Evolutionary conservation across 495 filamentous ascomycete species (phyloP).

Genomic region (Cryomyces minteri): DNA sequence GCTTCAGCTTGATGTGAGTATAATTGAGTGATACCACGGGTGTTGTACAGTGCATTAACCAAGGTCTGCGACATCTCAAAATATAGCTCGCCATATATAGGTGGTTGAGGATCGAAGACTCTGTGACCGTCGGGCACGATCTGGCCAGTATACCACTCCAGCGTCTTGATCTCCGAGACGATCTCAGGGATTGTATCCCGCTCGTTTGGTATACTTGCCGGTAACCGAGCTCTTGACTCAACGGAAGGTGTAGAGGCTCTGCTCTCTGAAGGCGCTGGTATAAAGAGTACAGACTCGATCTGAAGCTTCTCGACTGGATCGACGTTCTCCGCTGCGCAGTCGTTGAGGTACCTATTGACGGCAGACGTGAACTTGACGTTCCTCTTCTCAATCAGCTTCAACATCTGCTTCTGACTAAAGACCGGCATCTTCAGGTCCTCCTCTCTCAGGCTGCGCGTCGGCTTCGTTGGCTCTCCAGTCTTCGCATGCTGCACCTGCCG

Average conservation of each 20-base stretch:
- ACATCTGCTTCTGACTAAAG: constrained; percentile 84
- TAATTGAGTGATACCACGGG: constrained; percentile 64
- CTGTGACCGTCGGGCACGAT: constrained; percentile 90
- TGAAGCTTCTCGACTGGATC: constrained; percentile 51
- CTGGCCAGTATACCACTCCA: constrained; percentile 77
- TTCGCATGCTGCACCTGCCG: constrained; percentile 50
- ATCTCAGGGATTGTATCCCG: constrained; percentile 73
- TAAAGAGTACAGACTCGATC: constrained; percentile 26
- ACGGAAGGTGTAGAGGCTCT: constrained; percentile 28
- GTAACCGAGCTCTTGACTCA: constrained; percentile 22
- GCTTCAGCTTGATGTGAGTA: constrained; percentile 92
- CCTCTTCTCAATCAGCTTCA: constrained; percentile 73
- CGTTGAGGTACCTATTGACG: constrained; percentile 55
- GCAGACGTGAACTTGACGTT: constrained; percentile 72
- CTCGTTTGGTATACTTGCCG: constrained; percentile 60
- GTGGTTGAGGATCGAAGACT: constrained; percentile 73
- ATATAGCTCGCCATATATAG: constrained; percentile 66
- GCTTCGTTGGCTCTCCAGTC: constrained; percentile 50
- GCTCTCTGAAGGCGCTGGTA: constrained; percentile 32
- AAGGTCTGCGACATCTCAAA: constrained; percentile 79
- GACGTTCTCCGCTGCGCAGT: constrained; percentile 41
- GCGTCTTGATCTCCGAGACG: constrained; percentile 59
- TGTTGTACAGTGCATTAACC: constrained; percentile 89
- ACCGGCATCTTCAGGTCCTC: constrained; percentile 89
- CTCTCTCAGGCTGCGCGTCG: constrained; percentile 41